A percentile compares a stretch with the other conserved stretches of the same genome.
phyloP scores from a whole-genome alignment of 2,329 filamentous ascomycete species.

The Phialocephala subalpina region DNA sequence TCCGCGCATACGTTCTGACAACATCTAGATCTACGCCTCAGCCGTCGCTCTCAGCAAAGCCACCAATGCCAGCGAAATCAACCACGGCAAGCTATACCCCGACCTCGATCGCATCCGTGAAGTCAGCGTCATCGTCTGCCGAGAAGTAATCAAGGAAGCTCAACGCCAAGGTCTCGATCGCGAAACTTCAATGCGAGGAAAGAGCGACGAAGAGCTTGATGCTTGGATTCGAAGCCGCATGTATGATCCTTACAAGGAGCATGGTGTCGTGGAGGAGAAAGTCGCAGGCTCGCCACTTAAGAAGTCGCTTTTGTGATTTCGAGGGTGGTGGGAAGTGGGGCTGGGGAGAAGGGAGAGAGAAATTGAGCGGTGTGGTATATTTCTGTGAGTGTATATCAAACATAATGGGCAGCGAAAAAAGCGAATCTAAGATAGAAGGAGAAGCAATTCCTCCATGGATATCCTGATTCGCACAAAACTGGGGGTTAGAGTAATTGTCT shows the following conservation, averaged over 20 bases:
- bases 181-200: constrained; percentile 63
- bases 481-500: background rate
- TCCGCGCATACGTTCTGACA: constrained; percentile 47
- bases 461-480: background rate
- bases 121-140: constrained; percentile 80
- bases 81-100: constrained; percentile 73
- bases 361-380: background rate
- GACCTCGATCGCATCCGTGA: constrained; percentile 77
- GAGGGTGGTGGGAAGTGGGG: background rate
- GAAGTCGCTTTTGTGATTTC: constrained; percentile 7
- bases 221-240: constrained; percentile 79
- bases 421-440: background rate
- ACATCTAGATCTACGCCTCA: constrained; percentile 79
- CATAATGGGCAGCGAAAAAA: background rate
- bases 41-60: constrained; percentile 76
- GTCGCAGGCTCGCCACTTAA: background rate
- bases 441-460: background rate
- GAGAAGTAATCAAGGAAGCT: constrained; percentile 75
- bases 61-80: constrained; percentile 65
- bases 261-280: constrained; percentile 1
- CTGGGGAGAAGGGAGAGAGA: background rate
- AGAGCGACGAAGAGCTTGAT: constrained; percentile 55
- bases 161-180: constrained; percentile 73
- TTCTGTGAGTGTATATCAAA: background rate
- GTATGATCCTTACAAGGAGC: constrained; percentile 65